A percentile compares a stretch with the other conserved stretches of the same genome.
phyloP scores from a whole-genome alignment of 73 alveolate species.

The Blepharisma stoltei region DNA sequence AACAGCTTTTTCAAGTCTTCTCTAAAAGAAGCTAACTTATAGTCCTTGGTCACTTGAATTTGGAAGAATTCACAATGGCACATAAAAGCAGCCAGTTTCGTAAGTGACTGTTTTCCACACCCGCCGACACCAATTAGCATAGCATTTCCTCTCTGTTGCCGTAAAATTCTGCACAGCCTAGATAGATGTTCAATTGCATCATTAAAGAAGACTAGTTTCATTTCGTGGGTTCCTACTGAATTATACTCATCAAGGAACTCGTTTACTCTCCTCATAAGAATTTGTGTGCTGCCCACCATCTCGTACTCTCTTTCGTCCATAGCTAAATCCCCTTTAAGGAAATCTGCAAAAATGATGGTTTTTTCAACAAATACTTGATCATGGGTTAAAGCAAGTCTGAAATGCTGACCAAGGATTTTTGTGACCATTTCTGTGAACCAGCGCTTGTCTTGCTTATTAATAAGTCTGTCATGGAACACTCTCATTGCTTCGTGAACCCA shows the following conservation, averaged over 20 bases:
- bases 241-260: constrained; percentile 95
- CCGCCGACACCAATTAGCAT: constrained; percentile 93
- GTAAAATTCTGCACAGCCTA: constrained; percentile 92
- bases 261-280: constrained; percentile 80
- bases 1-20: constrained; percentile 97
- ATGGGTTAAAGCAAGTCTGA: constrained; percentile 78
- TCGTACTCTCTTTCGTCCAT: constrained; percentile 81
- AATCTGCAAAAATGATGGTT: constrained; percentile 87
- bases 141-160: constrained; percentile 97
- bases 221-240: constrained; percentile 85
- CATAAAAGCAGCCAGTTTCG: constrained; percentile 80
- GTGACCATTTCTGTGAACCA: constrained; percentile 80
- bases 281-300: constrained; percentile 86
- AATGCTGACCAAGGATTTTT: constrained; percentile 68
- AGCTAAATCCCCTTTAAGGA: constrained; percentile 82
- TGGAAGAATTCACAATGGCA: constrained; percentile 73
- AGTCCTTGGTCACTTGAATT: constrained; percentile 97
- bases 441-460: constrained; percentile 89
- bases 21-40: constrained; percentile 94
- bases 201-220: constrained; percentile 97
- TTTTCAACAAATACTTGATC: constrained; percentile 81
- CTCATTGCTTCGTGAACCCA: constrained; percentile 99
- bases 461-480: constrained; percentile 98
- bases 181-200: constrained; percentile 96
- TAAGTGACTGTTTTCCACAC: constrained; percentile 86